Evolutionary conservation across 108 stramenopile species (phyloP).

Genomic region (Cyclotella baltica): DNA sequence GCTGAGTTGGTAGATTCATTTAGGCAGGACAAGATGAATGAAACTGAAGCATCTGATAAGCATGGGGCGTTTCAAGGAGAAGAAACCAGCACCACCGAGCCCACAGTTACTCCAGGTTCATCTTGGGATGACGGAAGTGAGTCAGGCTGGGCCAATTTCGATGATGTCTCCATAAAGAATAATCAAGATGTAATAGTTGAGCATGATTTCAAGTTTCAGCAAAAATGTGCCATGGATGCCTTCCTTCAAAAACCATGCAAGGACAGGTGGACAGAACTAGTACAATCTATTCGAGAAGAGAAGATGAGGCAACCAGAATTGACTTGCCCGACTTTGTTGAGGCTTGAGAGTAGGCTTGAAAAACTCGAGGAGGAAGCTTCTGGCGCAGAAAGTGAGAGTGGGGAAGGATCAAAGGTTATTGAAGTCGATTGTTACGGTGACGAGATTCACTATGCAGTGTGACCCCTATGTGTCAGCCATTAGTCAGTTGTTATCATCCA

Average conservation of each 20-base stretch:
- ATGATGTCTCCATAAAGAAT: neutral
- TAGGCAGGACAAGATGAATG: neutral
- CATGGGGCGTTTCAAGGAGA: neutral
- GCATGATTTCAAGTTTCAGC: neutral
- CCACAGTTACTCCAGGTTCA: neutral
- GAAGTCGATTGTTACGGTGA: neutral
- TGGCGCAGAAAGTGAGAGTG: neutral
- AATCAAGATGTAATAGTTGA: neutral
- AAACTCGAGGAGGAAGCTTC: neutral
- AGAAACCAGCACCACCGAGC: neutral
- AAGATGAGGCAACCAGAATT: neutral
- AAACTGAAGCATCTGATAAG: neutral
- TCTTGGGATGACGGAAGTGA: neutral
- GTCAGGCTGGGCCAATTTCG: neutral
- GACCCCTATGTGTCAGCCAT: no score
- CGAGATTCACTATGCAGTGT: neutral
- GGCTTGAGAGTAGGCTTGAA: slow-evolving; percentile 1
- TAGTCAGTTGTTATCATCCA: no score
- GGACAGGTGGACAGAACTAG: neutral
- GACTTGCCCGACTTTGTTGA: neutral
- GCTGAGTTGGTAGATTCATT: neutral
- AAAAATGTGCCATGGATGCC: slow-evolving; percentile 12
- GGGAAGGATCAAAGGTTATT: neutral
- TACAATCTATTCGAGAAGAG: slow-evolving; percentile 5
- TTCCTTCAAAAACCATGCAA: slow-evolving; percentile 3